phyloP scores from a whole-genome alignment of 352 stramenopile genomes.

The Globisporangium yorkense region DNA sequence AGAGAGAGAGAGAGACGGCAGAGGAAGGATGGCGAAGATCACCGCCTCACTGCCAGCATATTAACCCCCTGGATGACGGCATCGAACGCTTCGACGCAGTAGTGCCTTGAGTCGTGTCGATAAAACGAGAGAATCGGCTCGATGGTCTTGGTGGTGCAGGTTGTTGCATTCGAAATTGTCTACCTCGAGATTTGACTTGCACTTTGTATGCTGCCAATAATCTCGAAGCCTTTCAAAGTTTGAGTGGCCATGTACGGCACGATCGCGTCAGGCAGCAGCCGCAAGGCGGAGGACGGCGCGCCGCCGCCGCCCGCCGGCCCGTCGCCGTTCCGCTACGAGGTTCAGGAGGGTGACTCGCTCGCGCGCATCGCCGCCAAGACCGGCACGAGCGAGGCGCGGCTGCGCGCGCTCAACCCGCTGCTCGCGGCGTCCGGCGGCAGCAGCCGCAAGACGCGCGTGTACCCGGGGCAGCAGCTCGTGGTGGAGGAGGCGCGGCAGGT shows the following conservation, averaged over 20 bases:
- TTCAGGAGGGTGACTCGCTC: conserved; percentile 60
- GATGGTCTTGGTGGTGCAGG: too few relatives aligned
- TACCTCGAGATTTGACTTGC: neutral
- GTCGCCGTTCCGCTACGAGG: conserved; percentile 70
- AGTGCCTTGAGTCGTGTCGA: too few relatives aligned
- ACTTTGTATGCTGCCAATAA: neutral
- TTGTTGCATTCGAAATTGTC: too few relatives aligned
- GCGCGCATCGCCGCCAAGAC: conserved; percentile 57
- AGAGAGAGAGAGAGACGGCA: too few relatives aligned
- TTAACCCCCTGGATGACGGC: too few relatives aligned
- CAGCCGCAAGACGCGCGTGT: conserved; percentile 41
- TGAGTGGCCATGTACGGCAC: conserved; percentile 46
- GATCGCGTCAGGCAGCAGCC: conserved; percentile 20
- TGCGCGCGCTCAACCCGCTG: conserved; percentile 69
- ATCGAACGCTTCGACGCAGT: too few relatives aligned
- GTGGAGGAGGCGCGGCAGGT: conserved; percentile 64
- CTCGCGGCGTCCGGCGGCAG: conserved; percentile 30
- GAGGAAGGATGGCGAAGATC: too few relatives aligned
- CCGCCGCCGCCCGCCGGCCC: conserved; percentile 23
- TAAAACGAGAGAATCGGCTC: too few relatives aligned
- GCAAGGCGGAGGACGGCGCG: conserved; percentile 9
- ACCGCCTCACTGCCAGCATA: too few relatives aligned
- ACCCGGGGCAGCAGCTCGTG: conserved; percentile 66
- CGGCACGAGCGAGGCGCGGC: conserved; percentile 42
- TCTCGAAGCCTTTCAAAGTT: neutral